These are phyloP conservation scores for Sporothrix brasiliensis DNA, from an alignment of 2,329 filamentous ascomycete genomes.

Conservation along the genomic window DNA sequence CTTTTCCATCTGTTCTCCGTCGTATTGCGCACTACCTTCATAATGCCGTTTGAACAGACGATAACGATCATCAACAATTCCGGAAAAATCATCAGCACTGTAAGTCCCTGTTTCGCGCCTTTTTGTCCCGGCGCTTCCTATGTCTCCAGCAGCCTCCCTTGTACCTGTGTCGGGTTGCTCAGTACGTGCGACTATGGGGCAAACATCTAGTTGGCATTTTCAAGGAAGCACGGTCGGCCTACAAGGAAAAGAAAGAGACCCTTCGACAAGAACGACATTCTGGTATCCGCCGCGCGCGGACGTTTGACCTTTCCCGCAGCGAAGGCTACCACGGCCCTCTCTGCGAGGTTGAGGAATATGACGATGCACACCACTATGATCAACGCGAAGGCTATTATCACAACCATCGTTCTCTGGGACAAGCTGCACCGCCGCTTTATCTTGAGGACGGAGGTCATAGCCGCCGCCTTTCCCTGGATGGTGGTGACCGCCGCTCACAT, in stretches of 20 bases:
- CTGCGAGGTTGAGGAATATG: slow-evolving; percentile 39
- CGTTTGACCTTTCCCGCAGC: slow-evolving; percentile 48
- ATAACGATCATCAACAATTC: slow-evolving; percentile 89
- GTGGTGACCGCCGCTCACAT: slow-evolving; percentile 39
- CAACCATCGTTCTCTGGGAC: slow-evolving; percentile 29
- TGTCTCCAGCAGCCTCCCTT: neutral
- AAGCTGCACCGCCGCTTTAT: slow-evolving; percentile 34
- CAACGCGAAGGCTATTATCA: slow-evolving; percentile 32
- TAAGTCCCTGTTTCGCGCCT: slow-evolving; percentile 48
- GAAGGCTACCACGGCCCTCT: slow-evolving; percentile 40
- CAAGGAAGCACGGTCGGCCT: slow-evolving; percentile 87
- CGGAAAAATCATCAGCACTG: slow-evolving; percentile 86
- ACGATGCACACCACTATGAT: slow-evolving; percentile 39
- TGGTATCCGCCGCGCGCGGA: slow-evolving; percentile 61
- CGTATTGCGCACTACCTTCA: slow-evolving; percentile 31
- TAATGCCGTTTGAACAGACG: slow-evolving; percentile 63
- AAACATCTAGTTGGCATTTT: slow-evolving; percentile 89
- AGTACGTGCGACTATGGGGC: slow-evolving; percentile 57
- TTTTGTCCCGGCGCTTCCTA: neutral
- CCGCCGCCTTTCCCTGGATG: slow-evolving; percentile 40
- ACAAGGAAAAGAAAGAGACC: slow-evolving; percentile 83
- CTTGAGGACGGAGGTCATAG: slow-evolving; percentile 38
- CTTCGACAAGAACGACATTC: slow-evolving; percentile 66
- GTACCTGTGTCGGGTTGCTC: neutral
- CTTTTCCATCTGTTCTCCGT: neutral